phyloP scores from a whole-genome alignment of 2,329 filamentous ascomycete genomes.

The Ophiocordyceps camponoti-floridani region DNA sequence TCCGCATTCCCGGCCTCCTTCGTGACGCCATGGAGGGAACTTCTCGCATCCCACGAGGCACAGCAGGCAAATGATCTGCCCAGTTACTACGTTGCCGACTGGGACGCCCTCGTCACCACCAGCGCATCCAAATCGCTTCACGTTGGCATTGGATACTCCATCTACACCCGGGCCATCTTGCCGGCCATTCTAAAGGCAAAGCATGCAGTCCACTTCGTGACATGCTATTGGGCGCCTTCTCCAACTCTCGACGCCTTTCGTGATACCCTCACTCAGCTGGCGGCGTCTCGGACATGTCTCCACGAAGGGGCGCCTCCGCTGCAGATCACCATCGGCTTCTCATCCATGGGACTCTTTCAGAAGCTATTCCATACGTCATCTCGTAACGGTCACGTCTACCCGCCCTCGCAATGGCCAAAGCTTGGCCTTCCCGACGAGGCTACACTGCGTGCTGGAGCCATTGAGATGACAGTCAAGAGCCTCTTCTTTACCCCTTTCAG shows the following conservation, averaged over 20 bases:
- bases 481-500: slow-evolving; percentile 66
- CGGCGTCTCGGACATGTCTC: slow-evolving; percentile 17
- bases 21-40: slow-evolving; percentile 18
- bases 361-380: slow-evolving; percentile 59
- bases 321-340: slow-evolving; percentile 57
- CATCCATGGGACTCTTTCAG: slow-evolving; percentile 52
- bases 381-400: slow-evolving; percentile 41
- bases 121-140: slow-evolving; percentile 29
- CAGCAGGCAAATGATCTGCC: slow-evolving; percentile 26
- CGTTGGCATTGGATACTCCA: slow-evolving; percentile 38
- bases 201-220: slow-evolving; percentile 55
- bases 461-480: slow-evolving; percentile 57
- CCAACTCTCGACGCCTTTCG: slow-evolving; percentile 38
- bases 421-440: slow-evolving; percentile 45
- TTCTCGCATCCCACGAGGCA: slow-evolving; percentile 13
- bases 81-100: slow-evolving; percentile 24
- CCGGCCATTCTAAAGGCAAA: slow-evolving; percentile 42
- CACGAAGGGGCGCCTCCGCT: slow-evolving; percentile 18
- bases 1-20: slow-evolving; percentile 18
- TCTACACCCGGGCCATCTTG: slow-evolving; percentile 36
- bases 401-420: slow-evolving; percentile 37
- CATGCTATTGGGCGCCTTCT: slow-evolving; percentile 67
- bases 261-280: slow-evolving; percentile 40
- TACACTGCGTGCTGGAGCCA: slow-evolving; percentile 31
- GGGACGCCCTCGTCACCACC: slow-evolving; percentile 27